Conservation (phyloP, 1,139 yeast species). For the Yamadazyma buinensis region DNA sequence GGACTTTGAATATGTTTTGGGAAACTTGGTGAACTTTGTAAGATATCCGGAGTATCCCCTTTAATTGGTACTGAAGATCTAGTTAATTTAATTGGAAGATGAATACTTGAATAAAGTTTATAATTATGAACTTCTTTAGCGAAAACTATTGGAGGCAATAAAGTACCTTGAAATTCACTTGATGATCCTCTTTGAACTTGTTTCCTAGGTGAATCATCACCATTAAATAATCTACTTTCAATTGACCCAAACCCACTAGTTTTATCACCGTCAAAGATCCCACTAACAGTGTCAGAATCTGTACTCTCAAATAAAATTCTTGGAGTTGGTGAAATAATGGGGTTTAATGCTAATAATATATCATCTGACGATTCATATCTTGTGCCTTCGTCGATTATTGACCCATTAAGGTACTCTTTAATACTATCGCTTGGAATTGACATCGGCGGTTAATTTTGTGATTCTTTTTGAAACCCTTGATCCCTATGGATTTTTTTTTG, state of each 20-base stretch:
- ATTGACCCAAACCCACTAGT: background rate
- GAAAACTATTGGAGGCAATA: constrained; percentile 3
- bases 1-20: constrained; percentile 3
- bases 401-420: background rate
- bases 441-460: too few species aligned
- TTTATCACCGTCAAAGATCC: background rate
- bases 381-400: background rate
- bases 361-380: too few species aligned
- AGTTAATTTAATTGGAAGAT: background rate
- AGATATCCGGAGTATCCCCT: constrained; percentile 6
- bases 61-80: background rate
- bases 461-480: too few species aligned
- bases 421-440: too few species aligned
- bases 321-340: background rate
- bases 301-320: constrained; percentile 1
- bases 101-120: background rate
- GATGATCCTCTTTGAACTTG: too few species aligned
- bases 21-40: constrained; percentile 12
- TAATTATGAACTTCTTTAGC: background rate
- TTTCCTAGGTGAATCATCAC: too few species aligned
- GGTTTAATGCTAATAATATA: background rate
- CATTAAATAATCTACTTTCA: too few species aligned
- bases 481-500: too few species aligned
- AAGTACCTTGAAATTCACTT: background rate
- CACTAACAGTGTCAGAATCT: background rate